phyloP scores from a whole-genome alignment of 2,329 filamentous ascomycete species.

The Fusarium hainanense region DNA sequence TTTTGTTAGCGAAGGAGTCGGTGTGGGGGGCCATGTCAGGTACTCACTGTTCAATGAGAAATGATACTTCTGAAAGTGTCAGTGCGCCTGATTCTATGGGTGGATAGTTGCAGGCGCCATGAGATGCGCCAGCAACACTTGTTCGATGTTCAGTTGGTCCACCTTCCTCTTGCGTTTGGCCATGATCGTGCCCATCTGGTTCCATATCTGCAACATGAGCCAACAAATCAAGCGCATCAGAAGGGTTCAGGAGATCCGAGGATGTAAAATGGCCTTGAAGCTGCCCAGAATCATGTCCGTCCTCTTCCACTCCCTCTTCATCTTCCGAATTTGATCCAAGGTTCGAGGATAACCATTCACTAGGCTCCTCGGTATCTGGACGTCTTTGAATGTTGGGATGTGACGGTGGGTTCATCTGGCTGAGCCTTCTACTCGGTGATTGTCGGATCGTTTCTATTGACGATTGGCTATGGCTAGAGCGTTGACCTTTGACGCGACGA shows the following conservation, averaged over 20 bases:
- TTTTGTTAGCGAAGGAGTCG: background rate
- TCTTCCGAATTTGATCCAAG: slow-evolving; percentile 22
- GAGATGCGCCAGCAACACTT: background rate
- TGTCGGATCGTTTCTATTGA: background rate
- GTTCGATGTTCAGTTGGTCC: background rate
- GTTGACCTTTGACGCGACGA: slow-evolving; percentile 48
- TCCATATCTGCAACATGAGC: slow-evolving; percentile 56
- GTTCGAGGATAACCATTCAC: slow-evolving; percentile 31
- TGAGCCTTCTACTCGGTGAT: background rate
- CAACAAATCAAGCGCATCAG: slow-evolving; percentile 55
- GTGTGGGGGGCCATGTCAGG: no score
- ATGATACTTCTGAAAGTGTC: slow-evolving; percentile 41
- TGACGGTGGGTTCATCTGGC: background rate
- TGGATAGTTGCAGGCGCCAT: slow-evolving; percentile 42
- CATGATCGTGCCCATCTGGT: slow-evolving; percentile 35
- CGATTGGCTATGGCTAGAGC: background rate
- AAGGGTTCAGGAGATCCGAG: slow-evolving; percentile 55
- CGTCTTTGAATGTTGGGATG: background rate
- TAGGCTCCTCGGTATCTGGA: slow-evolving; percentile 19
- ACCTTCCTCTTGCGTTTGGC: slow-evolving; percentile 4
- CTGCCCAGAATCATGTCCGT: background rate
- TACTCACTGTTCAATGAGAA: slow-evolving; percentile 47
- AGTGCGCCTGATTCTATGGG: slow-evolving; percentile 50
- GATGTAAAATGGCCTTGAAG: slow-evolving; percentile 56
- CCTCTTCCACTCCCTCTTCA: slow-evolving; percentile 18